Conservation (phyloP, 2,329 filamentous ascomycete genomes). For the Nothopassalora personata region DNA sequence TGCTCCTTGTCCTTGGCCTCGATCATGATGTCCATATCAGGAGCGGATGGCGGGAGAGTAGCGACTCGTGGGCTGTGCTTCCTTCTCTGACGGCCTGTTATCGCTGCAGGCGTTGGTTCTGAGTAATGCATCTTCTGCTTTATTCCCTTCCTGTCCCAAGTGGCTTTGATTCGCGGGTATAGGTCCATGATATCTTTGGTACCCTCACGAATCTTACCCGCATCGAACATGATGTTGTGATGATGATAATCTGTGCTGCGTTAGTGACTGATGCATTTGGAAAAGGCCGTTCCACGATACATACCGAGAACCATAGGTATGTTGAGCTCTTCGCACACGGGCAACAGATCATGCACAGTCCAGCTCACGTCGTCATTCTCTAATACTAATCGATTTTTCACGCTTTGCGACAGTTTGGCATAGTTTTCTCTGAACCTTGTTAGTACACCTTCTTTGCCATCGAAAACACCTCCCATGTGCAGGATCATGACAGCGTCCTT, state of each 20-base stretch:
- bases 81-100: constrained; percentile 70
- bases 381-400: constrained; percentile 78
- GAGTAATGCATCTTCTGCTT: constrained; percentile 97
- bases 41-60: constrained; percentile 73
- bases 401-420: constrained; percentile 54
- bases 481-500: constrained; percentile 90
- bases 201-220: constrained; percentile 68
- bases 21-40: constrained; percentile 95
- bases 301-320: constrained; percentile 72
- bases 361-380: constrained; percentile 94
- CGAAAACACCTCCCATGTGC: constrained; percentile 87
- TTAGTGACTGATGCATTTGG: neutral
- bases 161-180: constrained; percentile 71
- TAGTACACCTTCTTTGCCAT: constrained; percentile 75
- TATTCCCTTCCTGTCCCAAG: constrained; percentile 78
- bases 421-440: constrained; percentile 76
- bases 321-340: constrained; percentile 86
- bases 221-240: constrained; percentile 87
- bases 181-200: constrained; percentile 73
- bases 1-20: constrained; percentile 98
- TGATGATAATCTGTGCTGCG: constrained; percentile 69
- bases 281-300: neutral
- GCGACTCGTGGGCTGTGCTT: constrained; percentile 80
- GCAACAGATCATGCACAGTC: constrained; percentile 86
- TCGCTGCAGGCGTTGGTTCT: constrained; percentile 68